A percentile compares a stretch with the other conserved stretches of the same genome.
These are phyloP conservation scores for Quercus phellos DNA, from an alignment of 331 rosid species.

Conservation along the genomic window DNA sequence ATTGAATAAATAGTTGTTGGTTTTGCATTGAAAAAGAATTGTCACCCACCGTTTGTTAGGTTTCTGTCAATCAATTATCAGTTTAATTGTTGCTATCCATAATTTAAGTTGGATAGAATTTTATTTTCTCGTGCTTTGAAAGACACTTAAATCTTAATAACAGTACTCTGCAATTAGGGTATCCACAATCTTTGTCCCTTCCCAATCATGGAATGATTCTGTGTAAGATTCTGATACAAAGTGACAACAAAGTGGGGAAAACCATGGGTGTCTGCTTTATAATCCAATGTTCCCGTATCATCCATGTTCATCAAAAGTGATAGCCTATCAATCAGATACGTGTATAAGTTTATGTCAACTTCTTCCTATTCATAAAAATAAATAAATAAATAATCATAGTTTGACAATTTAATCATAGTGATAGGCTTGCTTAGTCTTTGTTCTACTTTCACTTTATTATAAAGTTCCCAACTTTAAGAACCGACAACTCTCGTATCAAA, in stretches of 20 bases:
- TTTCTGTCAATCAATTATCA: not conserved
- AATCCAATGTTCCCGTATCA: not conserved
- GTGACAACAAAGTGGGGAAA: not conserved
- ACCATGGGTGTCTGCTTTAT: not conserved
- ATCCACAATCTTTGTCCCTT: not conserved
- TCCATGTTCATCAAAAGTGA: constrained; percentile 1
- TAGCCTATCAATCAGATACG: constrained; percentile 20
- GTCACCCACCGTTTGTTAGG: not conserved
- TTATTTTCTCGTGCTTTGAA: no score
- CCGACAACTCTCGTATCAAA: not conserved
- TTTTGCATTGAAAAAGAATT: constrained; percentile 1
- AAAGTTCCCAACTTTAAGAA: not conserved
- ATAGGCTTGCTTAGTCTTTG: not conserved
- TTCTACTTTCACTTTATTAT: not conserved
- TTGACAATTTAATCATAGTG: not conserved
- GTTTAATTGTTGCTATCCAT: not conserved
- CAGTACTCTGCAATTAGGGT: no score
- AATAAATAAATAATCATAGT: not conserved
- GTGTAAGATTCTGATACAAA: not conserved
- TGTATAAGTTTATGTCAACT: not conserved
- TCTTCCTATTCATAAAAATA: not conserved
- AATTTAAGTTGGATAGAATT: no score
- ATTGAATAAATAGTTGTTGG: no score
- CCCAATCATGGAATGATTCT: not conserved
- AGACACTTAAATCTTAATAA: no score